phyloP scores from a whole-genome alignment of 176 grass and related monocot species.

The Leersia perrieri region DNA sequence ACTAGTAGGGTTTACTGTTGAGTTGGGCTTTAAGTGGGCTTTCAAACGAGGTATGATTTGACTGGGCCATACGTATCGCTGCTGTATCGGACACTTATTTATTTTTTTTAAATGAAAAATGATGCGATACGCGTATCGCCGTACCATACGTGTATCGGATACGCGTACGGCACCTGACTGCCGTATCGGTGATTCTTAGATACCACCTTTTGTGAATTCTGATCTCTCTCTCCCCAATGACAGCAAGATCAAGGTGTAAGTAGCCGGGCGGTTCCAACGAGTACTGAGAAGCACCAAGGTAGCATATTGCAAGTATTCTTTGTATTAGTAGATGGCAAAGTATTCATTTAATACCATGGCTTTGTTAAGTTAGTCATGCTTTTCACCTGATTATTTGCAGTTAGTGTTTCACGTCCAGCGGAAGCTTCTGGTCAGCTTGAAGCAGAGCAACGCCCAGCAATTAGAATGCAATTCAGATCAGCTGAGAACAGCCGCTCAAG shows the following conservation, averaged over 20 bases:
- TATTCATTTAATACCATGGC: background rate
- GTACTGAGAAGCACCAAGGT: slow-evolving; percentile 51
- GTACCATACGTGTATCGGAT: no score
- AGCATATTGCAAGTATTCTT: slow-evolving; percentile 6
- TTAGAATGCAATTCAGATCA: slow-evolving; percentile 55
- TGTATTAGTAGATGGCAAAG: background rate
- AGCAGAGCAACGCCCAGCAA: slow-evolving; percentile 38
- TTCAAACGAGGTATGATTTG: no score
- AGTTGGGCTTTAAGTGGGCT: no score
- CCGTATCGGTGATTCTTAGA: no score
- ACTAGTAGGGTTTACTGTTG: no score
- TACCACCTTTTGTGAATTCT: no score
- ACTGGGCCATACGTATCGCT: no score
- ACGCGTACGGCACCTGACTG: no score
- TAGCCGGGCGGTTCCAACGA: slow-evolving; percentile 24
- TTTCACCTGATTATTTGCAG: slow-evolving; percentile 36
- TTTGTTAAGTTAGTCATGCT: slow-evolving; percentile 1
- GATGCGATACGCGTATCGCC: no score
- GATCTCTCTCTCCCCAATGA: background rate
- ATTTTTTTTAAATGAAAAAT: no score
- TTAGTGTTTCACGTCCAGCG: slow-evolving; percentile 32
- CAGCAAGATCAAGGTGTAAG: slow-evolving; percentile 57
- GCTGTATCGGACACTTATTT: no score
- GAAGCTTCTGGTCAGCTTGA: slow-evolving; percentile 36
- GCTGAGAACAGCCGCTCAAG: slow-evolving; percentile 50